Evolutionary conservation across 306 rosid genomes (phyloP).

Genomic region (Hippophae gyantsensis): DNA sequence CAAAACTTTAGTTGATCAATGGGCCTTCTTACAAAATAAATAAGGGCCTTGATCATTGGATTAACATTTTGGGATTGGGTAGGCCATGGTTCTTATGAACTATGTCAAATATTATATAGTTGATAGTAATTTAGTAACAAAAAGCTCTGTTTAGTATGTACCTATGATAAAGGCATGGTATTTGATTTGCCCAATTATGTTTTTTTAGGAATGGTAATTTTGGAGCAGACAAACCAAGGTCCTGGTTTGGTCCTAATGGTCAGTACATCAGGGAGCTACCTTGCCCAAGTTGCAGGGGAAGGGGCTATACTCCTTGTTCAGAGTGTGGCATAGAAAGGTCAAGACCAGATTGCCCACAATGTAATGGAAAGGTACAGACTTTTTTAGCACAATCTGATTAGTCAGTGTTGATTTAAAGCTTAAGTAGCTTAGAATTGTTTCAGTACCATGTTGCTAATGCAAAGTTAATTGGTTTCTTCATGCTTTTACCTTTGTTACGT

Average conservation of each 20-base stretch:
- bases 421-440: not conserved
- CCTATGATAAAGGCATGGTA: too few species aligned
- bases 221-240: conserved; percentile 41
- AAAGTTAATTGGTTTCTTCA: not conserved
- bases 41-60: too few species aligned
- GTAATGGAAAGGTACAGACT: conserved; percentile 64
- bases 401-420: not conserved
- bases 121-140: too few species aligned
- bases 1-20: too few species aligned
- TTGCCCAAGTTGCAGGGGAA: conserved; percentile 90
- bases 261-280: conserved; percentile 89
- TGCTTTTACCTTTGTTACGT: not conserved
- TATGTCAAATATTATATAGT: too few species aligned
- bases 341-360: conserved; percentile 67
- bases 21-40: too few species aligned
- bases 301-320: conserved; percentile 90
- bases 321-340: conserved; percentile 90
- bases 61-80: too few species aligned
- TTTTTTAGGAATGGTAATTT: conserved; percentile 43
- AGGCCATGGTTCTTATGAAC: too few species aligned
- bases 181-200: too few species aligned
- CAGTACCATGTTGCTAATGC: not conserved
- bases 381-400: not conserved
- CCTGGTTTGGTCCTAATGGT: conserved; percentile 92
- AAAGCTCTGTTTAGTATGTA: too few species aligned